A percentile compares a stretch with the other conserved stretches of the same genome.
These are phyloP conservation scores for Xylaria castorea DNA, from an alignment of 495 filamentous ascomycete species.

Conservation along the genomic window DNA sequence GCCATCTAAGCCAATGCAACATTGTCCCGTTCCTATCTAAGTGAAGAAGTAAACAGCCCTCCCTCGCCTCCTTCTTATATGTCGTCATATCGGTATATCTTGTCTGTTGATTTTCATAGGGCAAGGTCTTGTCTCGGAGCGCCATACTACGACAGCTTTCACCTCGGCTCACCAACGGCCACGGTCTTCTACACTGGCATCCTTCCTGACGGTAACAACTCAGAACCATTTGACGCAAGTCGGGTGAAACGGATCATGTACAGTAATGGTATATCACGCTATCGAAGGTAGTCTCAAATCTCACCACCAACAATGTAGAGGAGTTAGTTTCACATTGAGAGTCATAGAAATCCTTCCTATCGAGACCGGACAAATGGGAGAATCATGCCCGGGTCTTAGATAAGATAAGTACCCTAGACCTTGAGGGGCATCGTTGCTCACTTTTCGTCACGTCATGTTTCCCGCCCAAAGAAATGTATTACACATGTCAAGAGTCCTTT, in stretches of 20 bases:
- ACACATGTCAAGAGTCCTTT: neutral
- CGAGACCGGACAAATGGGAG: neutral
- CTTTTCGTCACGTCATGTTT: neutral
- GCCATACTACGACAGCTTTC: neutral
- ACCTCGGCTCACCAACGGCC: neutral
- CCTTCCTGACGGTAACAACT: neutral
- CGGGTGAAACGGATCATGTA: constrained; percentile 6
- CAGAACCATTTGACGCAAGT: neutral
- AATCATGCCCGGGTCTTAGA: neutral
- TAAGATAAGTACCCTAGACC: neutral
- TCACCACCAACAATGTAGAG: neutral
- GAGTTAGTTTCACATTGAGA: constrained; percentile 19
- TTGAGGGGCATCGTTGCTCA: neutral
- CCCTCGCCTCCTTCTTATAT: neutral
- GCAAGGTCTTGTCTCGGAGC: neutral
- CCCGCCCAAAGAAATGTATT: neutral
- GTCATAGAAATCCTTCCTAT: constrained; percentile 10
- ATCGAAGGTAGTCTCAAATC: constrained; percentile 5
- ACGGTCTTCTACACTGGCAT: neutral
- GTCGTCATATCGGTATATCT: constrained; percentile 11
- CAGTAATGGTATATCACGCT: neutral
- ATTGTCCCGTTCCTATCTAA: neutral
- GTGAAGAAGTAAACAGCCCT: neutral
- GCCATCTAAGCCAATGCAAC: neutral
- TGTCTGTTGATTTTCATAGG: neutral